Evolutionary conservation across 129 eudicot species (phyloP).

Genomic region (Pittosporum tobira): DNA sequence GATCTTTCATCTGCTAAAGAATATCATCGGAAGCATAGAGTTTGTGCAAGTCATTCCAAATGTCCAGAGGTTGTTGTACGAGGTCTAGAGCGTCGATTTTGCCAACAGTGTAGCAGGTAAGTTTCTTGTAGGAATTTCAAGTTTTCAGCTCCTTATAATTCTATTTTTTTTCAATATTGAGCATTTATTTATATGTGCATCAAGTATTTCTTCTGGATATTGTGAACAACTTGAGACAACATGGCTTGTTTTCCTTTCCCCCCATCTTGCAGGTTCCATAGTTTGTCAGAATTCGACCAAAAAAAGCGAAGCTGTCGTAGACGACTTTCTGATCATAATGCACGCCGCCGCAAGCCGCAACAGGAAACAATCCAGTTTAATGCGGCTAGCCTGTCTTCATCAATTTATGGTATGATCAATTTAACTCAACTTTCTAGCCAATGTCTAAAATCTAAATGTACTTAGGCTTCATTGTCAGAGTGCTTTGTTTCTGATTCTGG

Average conservation of each 20-base stretch:
- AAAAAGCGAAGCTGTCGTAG: conserved; percentile 86
- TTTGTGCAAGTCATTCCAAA: conserved; percentile 83
- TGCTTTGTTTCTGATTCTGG: background rate
- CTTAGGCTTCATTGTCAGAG: background rate
- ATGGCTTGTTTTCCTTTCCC: background rate
- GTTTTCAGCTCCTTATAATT: background rate
- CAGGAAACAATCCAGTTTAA: conserved; percentile 57
- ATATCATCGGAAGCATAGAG: conserved; percentile 82
- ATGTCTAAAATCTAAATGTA: background rate
- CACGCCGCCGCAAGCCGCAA: conserved; percentile 86
- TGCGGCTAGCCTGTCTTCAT: conserved; percentile 49
- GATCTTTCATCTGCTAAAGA: conserved; percentile 88
- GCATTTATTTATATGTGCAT: background rate
- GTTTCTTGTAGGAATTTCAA: conserved; percentile 1
- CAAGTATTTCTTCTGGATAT: background rate
- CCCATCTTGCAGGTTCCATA: conserved; percentile 53
- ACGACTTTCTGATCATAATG: conserved; percentile 89
- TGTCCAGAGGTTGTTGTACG: conserved; percentile 54
- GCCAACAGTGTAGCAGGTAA: conserved; percentile 99
- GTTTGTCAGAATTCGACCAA: conserved; percentile 71
- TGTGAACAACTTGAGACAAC: conserved; percentile 3
- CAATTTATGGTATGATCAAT: conserved; percentile 53
- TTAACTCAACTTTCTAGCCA: background rate
- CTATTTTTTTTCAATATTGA: too few species aligned
- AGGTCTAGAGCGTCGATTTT: conserved; percentile 83